Conservation (phyloP, 768 basidiomycete species). For the Lactifluus subvellereus region DNA sequence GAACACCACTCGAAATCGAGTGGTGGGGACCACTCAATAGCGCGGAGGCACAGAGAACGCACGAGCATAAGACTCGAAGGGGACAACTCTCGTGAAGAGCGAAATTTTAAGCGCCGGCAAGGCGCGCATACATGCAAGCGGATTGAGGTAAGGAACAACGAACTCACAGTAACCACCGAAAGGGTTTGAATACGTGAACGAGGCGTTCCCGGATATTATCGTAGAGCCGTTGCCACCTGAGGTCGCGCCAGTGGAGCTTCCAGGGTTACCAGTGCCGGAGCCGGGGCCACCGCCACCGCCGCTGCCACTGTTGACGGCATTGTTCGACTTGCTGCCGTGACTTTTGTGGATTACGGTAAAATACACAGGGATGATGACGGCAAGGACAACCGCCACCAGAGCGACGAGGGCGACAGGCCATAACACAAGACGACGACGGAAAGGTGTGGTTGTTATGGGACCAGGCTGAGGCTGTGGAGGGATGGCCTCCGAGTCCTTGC, state of each 20-base stretch:
- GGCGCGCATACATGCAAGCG: neutral
- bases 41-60: neutral
- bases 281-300: neutral
- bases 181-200: slow-evolving; percentile 41
- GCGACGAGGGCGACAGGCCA: slow-evolving; percentile 5
- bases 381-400: slow-evolving; percentile 7
- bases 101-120: neutral
- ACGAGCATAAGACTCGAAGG: neutral
- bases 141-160: neutral
- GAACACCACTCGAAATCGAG: slow-evolving; percentile 4
- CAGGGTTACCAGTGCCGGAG: neutral
- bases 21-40: neutral
- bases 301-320: neutral
- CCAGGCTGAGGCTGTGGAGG: neutral
- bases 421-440: slow-evolving; percentile 6
- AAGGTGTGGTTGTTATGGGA: neutral
- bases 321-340: neutral
- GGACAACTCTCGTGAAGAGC: neutral
- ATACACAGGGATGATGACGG: slow-evolving; percentile 10
- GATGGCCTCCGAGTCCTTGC: neutral
- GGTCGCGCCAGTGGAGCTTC: slow-evolving; percentile 2
- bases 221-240: slow-evolving; percentile 24
- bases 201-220: slow-evolving; percentile 38
- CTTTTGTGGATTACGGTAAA: slow-evolving; percentile 11
- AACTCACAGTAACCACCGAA: slow-evolving; percentile 41